phyloP scores from a whole-genome alignment of 2,329 filamentous ascomycete species.

The Myriosclerotinia scirpicola region DNA sequence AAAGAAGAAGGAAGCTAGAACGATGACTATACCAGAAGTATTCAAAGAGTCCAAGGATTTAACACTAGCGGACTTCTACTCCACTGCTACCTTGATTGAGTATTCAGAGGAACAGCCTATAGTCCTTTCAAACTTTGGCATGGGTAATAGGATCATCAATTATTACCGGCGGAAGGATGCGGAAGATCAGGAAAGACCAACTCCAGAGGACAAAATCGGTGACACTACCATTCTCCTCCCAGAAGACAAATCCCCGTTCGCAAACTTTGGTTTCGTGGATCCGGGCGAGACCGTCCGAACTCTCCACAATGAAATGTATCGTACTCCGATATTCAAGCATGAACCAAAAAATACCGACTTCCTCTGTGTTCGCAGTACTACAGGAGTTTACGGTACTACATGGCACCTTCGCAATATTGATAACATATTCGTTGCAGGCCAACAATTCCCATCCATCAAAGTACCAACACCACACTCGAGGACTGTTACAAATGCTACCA shows the following conservation, averaged over 20 bases:
- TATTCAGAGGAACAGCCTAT: conserved; percentile 94
- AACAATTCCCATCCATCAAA: conserved; percentile 88
- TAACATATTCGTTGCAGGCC: conserved; percentile 85
- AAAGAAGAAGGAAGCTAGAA: conserved; percentile 81
- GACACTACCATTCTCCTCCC: conserved; percentile 85
- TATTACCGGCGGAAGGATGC: conserved; percentile 88
- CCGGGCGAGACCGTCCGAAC: conserved; percentile 88
- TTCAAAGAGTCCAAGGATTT: conserved; percentile 81
- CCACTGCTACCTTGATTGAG: conserved; percentile 82
- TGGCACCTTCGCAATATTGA: conserved; percentile 90
- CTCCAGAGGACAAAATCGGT: conserved; percentile 67
- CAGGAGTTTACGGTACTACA: conserved; percentile 70
- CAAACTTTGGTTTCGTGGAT: conserved; percentile 90
- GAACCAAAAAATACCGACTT: conserved; percentile 78
- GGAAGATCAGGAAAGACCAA: conserved; percentile 48
- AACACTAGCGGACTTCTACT: conserved; percentile 78
- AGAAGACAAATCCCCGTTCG: conserved; percentile 94
- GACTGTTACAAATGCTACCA: conserved; percentile 94
- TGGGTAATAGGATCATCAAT: conserved; percentile 95
- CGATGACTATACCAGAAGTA: conserved; percentile 73
- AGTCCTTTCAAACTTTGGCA: conserved; percentile 93
- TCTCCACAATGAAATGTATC: conserved; percentile 92
- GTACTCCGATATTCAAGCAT: conserved; percentile 91
- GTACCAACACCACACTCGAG: conserved; percentile 91
- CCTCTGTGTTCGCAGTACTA: conserved; percentile 78